Base-by-base conservation (phyloP, 208 protist genomes). In the Giardia muris region DNA sequence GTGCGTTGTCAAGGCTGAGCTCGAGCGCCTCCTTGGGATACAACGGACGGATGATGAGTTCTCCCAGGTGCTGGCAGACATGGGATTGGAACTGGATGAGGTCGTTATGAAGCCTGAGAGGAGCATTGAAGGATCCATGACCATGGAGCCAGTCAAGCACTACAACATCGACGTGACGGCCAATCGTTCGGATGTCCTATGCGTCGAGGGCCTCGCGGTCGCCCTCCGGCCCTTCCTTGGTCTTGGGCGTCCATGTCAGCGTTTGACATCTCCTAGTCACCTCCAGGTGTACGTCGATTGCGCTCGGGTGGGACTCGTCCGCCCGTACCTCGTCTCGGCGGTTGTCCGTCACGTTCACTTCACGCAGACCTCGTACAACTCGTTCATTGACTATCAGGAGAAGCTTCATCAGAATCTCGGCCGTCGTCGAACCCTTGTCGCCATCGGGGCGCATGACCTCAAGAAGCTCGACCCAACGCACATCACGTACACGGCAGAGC, bases 371-470 rank as follows among this genome's bases (percentile, higher is more conserved):
- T 95, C 94, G 67, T 99, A 99, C 94, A 95, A 98, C 86, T 97
- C 96, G 91, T 99, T 99, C 93, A 99, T 99, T 94, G 97, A 99
- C 93, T 96, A 98, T 87, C 97, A 99, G 95, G 98, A 99, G 46
- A 98, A 98, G 94, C 95, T 99, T 47, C 98, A 99, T 95, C 95
- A 96, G 46, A 99, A 98, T 67, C 96, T 99, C 87, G 97, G 97
- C 90, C 95, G 97, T 3, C 30, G 86, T 90, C 96, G 98, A 92
- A 97, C 96, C 0, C 94, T 99, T 0, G 98, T 98, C 44, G 98
- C 98, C 43, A 98, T 99, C 93, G 98, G 98, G 92, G 99, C 98
- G 19, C 98, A 99, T 94, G 98, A 99, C 95, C 94, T 99, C 47
- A 97, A 98, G 93, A 99, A 96, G 46, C 95, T 99, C 46, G 46